phyloP scores from a whole-genome alignment of 352 stramenopile species.

The Phytopythium cucurbitacearum region DNA sequence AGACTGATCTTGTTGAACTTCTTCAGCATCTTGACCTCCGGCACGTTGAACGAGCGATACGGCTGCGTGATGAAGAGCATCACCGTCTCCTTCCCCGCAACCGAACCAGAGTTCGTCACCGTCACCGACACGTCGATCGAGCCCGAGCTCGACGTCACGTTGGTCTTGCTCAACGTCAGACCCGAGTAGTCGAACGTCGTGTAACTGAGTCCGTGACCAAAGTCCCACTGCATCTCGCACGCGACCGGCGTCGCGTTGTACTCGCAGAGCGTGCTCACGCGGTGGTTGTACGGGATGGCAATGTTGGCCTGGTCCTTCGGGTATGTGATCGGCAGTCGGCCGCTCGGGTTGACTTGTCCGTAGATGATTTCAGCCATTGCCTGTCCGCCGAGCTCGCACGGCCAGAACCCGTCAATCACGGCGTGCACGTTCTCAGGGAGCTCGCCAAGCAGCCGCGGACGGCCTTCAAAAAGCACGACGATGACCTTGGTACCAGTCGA shows the following conservation, averaged over 20 bases:
- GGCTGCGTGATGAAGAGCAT: conserved; percentile 78
- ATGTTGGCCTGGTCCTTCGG: conserved; percentile 53
- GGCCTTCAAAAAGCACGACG: conserved; percentile 72
- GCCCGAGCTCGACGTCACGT: conserved; percentile 18
- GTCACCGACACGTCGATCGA: conserved; percentile 40
- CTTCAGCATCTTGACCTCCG: conserved; percentile 77
- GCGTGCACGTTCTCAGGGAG: conserved; percentile 44
- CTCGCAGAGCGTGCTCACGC: conserved; percentile 36
- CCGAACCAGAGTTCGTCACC: conserved; percentile 63
- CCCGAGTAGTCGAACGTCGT: conserved; percentile 49
- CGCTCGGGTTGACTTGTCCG: conserved; percentile 76
- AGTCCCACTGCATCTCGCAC: conserved; percentile 61
- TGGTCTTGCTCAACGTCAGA: conserved; percentile 34
- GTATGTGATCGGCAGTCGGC: conserved; percentile 82
- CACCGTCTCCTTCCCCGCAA: conserved; percentile 67
- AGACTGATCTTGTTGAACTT: conserved; percentile 74
- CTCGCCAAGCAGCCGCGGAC: conserved; percentile 61
- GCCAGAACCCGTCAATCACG: conserved; percentile 64
- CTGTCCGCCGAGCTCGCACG: conserved; percentile 77
- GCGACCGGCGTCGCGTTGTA: neutral
- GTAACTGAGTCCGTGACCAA: conserved; percentile 68
- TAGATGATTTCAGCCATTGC: conserved; percentile 85
- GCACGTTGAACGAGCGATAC: conserved; percentile 51
- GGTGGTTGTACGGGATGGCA: conserved; percentile 73
- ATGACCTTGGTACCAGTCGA: conserved; percentile 70